A percentile compares a stretch with the other conserved stretches of the same genome.
Conservation (phyloP, 1,139 yeast species). For the Hansenula sp. region DNA sequence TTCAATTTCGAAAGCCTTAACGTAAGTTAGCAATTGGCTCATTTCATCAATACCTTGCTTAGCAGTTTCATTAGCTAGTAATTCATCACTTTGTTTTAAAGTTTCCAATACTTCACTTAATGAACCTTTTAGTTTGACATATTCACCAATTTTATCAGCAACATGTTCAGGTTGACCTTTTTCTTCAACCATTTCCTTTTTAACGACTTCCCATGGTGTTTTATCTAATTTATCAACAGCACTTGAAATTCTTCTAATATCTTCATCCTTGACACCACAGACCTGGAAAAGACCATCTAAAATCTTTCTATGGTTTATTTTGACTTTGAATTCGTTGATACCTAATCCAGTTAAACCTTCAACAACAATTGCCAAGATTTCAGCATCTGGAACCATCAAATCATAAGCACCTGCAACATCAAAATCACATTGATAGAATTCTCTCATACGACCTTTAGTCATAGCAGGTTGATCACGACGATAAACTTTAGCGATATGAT, state of each 20-base stretch:
- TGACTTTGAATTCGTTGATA: slow-evolving; percentile 82
- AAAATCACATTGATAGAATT: slow-evolving; percentile 96
- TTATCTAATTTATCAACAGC: slow-evolving; percentile 97
- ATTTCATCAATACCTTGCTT: slow-evolving; percentile 80
- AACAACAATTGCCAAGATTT: slow-evolving; percentile 71
- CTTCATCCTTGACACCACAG: slow-evolving; percentile 92
- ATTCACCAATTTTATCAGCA: slow-evolving; percentile 89
- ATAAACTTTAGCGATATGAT: slow-evolving; percentile 95
- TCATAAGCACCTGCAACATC: slow-evolving; percentile 94
- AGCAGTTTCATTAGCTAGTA: slow-evolving; percentile 67
- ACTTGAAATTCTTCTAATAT: slow-evolving; percentile 86
- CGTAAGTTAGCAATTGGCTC: slow-evolving; percentile 66
- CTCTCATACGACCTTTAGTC: slow-evolving; percentile 99
- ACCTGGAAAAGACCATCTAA: slow-evolving; percentile 93
- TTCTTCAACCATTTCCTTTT: slow-evolving; percentile 86
- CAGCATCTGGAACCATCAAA: slow-evolving; percentile 94
- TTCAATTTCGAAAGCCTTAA: slow-evolving; percentile 74
- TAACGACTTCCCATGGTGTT: slow-evolving; percentile 91
- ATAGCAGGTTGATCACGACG: slow-evolving; percentile 99
- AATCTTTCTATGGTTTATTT: slow-evolving; percentile 91
- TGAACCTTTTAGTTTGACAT: slow-evolving; percentile 79
- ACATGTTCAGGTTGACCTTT: slow-evolving; percentile 87
- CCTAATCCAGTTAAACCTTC: slow-evolving; percentile 86
- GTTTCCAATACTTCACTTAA: slow-evolving; percentile 61
- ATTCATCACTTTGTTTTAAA: slow-evolving; percentile 52